phyloP scores from a whole-genome alignment of 345 rosid species.

The Citrus hindsii region DNA sequence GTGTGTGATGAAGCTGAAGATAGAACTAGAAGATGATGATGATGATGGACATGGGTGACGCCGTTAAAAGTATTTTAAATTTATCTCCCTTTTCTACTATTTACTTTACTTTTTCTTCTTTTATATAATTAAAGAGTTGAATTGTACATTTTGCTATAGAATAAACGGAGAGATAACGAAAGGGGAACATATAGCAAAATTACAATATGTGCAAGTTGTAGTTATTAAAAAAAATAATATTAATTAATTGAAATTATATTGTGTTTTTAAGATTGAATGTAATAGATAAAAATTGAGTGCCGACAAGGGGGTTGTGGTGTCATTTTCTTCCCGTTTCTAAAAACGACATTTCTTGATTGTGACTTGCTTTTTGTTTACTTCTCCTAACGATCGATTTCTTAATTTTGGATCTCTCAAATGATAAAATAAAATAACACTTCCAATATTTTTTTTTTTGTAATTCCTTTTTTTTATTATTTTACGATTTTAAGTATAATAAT shows the following conservation, averaged over 20 bases:
- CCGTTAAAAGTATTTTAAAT: slow-evolving; percentile 6
- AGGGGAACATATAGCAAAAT: neutral
- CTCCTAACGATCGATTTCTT: neutral
- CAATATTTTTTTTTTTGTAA: neutral
- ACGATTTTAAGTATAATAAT: neutral
- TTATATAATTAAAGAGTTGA: neutral
- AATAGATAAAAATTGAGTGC: slow-evolving; percentile 13
- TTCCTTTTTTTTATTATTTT: neutral
- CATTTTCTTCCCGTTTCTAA: slow-evolving; percentile 2
- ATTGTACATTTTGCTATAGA: slow-evolving; percentile 3
- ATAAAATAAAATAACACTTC: neutral
- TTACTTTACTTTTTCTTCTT: neutral
- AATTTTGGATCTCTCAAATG: neutral
- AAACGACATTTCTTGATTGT: neutral
- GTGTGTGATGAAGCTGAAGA: slow-evolving; percentile 37
- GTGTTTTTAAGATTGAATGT: neutral
- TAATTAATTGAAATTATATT: neutral
- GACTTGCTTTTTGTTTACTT: neutral
- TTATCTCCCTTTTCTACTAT: neutral
- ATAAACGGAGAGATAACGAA: neutral
- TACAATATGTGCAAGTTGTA: slow-evolving; percentile 6
- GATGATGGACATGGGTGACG: neutral
- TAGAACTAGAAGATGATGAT: neutral
- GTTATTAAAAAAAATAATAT: neutral
- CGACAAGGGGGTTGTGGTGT: slow-evolving; percentile 9